Percentiles rank a stretch among this genome's conserved stretches.
These are phyloP conservation scores for Rubia peregrina DNA, from an alignment of 305 asterid species.

Conservation along the genomic window DNA sequence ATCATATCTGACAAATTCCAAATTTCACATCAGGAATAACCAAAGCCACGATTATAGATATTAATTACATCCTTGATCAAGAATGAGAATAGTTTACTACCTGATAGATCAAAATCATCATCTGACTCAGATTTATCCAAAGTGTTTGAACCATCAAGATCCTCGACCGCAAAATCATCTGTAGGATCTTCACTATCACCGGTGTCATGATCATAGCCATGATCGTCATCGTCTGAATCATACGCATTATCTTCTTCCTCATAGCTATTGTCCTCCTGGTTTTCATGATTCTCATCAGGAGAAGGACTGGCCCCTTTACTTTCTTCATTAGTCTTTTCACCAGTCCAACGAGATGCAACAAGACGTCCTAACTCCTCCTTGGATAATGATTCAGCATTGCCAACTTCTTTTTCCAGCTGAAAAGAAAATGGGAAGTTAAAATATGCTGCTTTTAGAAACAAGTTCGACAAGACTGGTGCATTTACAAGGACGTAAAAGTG, in stretches of 20 bases:
- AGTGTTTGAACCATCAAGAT: constrained; percentile 59
- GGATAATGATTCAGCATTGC: constrained; percentile 58
- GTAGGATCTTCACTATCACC: constrained; percentile 30
- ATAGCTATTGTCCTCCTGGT: constrained; percentile 42
- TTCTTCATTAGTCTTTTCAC: constrained; percentile 52
- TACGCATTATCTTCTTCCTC: constrained; percentile 59
- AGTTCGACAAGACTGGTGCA: background rate
- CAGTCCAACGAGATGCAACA: constrained; percentile 93
- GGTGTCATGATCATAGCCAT: constrained; percentile 51
- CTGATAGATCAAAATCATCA: constrained; percentile 67
- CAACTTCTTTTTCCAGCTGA: constrained; percentile 50
- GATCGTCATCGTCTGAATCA: constrained; percentile 65
- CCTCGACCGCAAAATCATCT: constrained; percentile 50
- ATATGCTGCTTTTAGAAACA: background rate
- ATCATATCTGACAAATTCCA: constrained; percentile 47
- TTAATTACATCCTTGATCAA: constrained; percentile 11
- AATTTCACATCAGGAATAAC: constrained; percentile 11
- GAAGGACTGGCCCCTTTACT: constrained; percentile 41
- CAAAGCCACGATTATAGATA: background rate
- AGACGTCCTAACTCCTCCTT: constrained; percentile 90
- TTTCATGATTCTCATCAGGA: constrained; percentile 36
- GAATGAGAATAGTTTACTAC: constrained; percentile 29
- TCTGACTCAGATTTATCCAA: constrained; percentile 54
- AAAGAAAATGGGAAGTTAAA: constrained; percentile 19
- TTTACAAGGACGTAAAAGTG: background rate